A percentile compares a stretch with the other conserved stretches of the same genome.
These are phyloP conservation scores for Alternaria gaisen DNA, from an alignment of 2,329 filamentous ascomycete genomes.

Conservation along the genomic window DNA sequence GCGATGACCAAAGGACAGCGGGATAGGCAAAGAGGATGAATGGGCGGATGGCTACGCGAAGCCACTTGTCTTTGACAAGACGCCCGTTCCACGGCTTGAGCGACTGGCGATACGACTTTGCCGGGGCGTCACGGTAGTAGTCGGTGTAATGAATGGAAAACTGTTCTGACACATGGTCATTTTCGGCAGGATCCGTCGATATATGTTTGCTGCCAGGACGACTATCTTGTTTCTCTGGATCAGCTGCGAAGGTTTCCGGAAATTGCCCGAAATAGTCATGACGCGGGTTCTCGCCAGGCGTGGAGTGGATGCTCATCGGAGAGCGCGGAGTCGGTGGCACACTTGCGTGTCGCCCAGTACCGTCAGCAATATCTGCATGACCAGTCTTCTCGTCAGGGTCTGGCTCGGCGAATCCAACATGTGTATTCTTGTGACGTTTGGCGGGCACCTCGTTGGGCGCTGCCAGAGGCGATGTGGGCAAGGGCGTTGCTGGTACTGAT, in stretches of 20 bases:
- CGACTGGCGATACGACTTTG: constrained; percentile 76
- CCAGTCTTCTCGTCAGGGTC: constrained; percentile 12
- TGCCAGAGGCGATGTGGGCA: constrained; percentile 8
- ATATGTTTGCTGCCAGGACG: constrained; percentile 17
- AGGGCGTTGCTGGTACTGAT: constrained; percentile 11
- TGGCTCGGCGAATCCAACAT: constrained; percentile 64
- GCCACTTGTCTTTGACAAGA: constrained; percentile 77
- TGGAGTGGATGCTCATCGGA: constrained; percentile 55
- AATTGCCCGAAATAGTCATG: constrained; percentile 27
- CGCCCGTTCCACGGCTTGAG: constrained; percentile 81
- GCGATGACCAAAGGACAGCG: constrained; percentile 84
- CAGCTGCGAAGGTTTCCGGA: constrained; percentile 5
- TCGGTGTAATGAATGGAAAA: constrained; percentile 69
- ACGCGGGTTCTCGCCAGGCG: constrained; percentile 38
- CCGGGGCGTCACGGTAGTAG: constrained; percentile 70
- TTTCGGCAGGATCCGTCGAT: constrained; percentile 18
- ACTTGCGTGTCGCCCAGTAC: constrained; percentile 17
- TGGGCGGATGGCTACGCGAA: constrained; percentile 78
- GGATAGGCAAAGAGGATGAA: constrained; percentile 90
- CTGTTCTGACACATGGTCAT: constrained; percentile 37
- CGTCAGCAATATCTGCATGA: constrained; percentile 56
- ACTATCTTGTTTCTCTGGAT: constrained; percentile 34
- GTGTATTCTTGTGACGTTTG: constrained; percentile 23
- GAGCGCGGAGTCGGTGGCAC: constrained; percentile 21
- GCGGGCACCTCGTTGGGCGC: constrained; percentile 14